Evolutionary conservation across 441 rosid species (phyloP).

Genomic region (Croton setiger): DNA sequence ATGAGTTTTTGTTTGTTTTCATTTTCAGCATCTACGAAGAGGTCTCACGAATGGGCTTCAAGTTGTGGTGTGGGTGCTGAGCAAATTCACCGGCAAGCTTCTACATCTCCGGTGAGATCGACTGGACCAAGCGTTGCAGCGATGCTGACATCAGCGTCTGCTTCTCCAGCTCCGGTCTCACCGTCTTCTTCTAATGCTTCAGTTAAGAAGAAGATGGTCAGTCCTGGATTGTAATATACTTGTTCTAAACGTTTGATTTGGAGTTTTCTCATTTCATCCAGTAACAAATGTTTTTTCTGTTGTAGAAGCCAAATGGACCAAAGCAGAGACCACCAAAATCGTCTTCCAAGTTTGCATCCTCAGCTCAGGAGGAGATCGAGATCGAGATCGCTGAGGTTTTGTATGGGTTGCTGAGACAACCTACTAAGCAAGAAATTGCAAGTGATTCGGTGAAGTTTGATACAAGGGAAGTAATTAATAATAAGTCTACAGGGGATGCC

Average conservation of each 20-base stretch:
- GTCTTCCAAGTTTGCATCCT: conserved; percentile 43
- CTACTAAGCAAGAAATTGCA: conserved; percentile 57
- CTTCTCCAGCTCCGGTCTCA: conserved; percentile 68
- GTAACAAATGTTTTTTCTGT: conserved; percentile 21
- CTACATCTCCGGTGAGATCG: conserved; percentile 79
- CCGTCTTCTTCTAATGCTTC: conserved; percentile 88
- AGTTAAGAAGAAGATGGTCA: conserved; percentile 75
- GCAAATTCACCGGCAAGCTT: conserved; percentile 68
- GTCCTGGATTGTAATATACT: conserved; percentile 18
- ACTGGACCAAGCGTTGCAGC: conserved; percentile 49
- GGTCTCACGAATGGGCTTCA: conserved; percentile 89
- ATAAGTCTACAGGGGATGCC: conserved; percentile 44
- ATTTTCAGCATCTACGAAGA: conserved; percentile 71
- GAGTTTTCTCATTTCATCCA: not conserved
- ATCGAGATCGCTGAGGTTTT: conserved; percentile 96
- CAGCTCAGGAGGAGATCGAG: conserved; percentile 80
- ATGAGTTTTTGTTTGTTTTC: not conserved
- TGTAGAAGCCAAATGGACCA: conserved; percentile 66
- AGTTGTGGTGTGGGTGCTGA: conserved; percentile 61
- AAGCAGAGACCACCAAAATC: conserved; percentile 80
- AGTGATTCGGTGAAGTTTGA: conserved; percentile 33
- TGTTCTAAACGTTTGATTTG: not conserved
- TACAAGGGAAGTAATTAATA: conserved; percentile 36
- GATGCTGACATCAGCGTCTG: conserved; percentile 50
- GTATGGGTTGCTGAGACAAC: conserved; percentile 82